These are phyloP conservation scores for Spathaspora gorwiae DNA, from an alignment of 805 yeast genomes.

Conservation along the genomic window DNA sequence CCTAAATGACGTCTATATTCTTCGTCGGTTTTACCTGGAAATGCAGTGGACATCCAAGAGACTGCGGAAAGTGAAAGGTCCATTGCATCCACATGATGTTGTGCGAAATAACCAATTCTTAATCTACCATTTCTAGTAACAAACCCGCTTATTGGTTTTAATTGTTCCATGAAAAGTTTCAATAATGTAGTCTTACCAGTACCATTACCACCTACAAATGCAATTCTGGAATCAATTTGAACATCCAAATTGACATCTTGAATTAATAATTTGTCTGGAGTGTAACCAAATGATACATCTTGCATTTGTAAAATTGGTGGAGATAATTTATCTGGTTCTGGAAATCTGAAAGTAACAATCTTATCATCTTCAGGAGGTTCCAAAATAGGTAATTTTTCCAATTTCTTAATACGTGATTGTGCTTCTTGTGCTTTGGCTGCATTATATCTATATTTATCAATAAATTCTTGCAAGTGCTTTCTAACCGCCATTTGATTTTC, in stretches of 20 bases:
- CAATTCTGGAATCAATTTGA: conserved; percentile 91
- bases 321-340: conserved; percentile 88
- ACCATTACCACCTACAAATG: conserved; percentile 98
- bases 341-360: conserved; percentile 79
- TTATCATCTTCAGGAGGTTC: conserved; percentile 95
- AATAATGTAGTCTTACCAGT: conserved; percentile 97
- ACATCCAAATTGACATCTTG: conserved; percentile 82
- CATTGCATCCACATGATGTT: conserved; percentile 98
- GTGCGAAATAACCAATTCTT: conserved; percentile 95
- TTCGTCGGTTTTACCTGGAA: conserved; percentile 93
- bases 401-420: conserved; percentile 93
- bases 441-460: conserved; percentile 94
- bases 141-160: conserved; percentile 71
- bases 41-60: conserved; percentile 84
- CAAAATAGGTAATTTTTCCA: conserved; percentile 87
- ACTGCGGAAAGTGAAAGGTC: conserved; percentile 82
- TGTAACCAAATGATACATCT: conserved; percentile 83
- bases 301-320: conserved; percentile 91
- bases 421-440: conserved; percentile 98
- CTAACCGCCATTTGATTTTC: conserved; percentile 97
- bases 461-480: conserved; percentile 87
- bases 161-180: conserved; percentile 76
- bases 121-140: conserved; percentile 79
- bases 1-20: conserved; percentile 96
- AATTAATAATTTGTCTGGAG: conserved; percentile 58